Conservation (phyloP, 1,284 basidiomycete genomes). For the Microbotryum violaceum region DNA sequence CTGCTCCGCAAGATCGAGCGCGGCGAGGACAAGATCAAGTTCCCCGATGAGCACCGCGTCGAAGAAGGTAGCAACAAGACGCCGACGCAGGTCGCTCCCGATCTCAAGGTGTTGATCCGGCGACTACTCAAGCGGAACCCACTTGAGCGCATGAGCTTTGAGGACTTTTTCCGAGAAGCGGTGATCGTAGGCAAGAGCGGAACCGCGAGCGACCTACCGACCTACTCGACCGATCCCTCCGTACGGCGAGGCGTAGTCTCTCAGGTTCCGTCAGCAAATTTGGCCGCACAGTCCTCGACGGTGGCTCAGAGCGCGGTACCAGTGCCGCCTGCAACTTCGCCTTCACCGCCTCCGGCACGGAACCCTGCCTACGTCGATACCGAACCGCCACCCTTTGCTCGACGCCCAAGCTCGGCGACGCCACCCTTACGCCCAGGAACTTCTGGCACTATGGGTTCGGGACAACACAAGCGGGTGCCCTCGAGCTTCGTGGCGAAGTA, state of each 20-base stretch:
- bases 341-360: constrained; percentile 6
- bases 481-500: constrained; percentile 27
- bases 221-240: constrained; percentile 26
- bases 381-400: constrained; percentile 27
- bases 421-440: constrained; percentile 1
- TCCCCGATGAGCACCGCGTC: constrained; percentile 66
- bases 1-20: constrained; percentile 87
- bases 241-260: not conserved
- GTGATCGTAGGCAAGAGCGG: constrained; percentile 27
- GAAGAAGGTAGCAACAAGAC: constrained; percentile 22
- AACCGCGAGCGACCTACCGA: constrained; percentile 29
- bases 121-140: constrained; percentile 74
- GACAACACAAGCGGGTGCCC: not conserved
- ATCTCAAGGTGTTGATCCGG: constrained; percentile 84
- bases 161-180: constrained; percentile 75
- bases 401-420: constrained; percentile 5
- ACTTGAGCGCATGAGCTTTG: constrained; percentile 75
- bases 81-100: constrained; percentile 54
- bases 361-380: constrained; percentile 9
- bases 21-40: constrained; percentile 65
- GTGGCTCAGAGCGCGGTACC: not conserved
- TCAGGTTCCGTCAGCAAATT: not conserved
- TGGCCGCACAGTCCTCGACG: not conserved
- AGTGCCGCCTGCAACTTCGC: not conserved
- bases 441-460: no score